Percentiles rank a stretch among this genome's conserved stretches.
phyloP scores from a whole-genome alignment of 2,329 filamentous ascomycete species.

The Didymella pomorum region DNA sequence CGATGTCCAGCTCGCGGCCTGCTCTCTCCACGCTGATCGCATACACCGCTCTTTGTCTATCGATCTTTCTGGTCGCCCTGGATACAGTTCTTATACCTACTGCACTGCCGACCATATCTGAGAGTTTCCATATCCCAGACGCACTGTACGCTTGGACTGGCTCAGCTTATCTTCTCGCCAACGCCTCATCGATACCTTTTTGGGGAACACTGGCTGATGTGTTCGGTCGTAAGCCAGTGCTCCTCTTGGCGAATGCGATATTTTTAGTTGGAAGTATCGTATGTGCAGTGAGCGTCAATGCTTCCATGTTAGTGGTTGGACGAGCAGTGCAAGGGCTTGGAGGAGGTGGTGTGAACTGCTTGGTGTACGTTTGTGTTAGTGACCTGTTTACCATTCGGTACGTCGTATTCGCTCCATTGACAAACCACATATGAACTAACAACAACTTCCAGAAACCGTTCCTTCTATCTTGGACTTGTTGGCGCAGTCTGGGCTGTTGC shows the following conservation, averaged over 20 bases:
- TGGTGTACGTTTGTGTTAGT: conserved; percentile 63
- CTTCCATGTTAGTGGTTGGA: conserved; percentile 62
- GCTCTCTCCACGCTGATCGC: conserved; percentile 29
- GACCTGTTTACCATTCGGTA: conserved; percentile 60
- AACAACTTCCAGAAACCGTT: conserved; percentile 46
- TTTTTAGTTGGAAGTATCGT: conserved; percentile 62
- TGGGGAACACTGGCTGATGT: conserved; percentile 54
- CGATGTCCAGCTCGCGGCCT: background rate
- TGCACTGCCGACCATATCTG: conserved; percentile 70
- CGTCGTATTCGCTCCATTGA: background rate
- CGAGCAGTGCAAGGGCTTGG: conserved; percentile 63
- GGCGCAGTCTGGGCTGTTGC: conserved; percentile 65
- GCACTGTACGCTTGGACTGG: conserved; percentile 82
- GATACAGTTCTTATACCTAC: conserved; percentile 69
- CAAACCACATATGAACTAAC: background rate
- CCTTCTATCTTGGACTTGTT: conserved; percentile 61
- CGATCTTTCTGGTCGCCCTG: conserved; percentile 54
- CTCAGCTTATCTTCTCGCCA: conserved; percentile 50
- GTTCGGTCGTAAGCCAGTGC: conserved; percentile 49
- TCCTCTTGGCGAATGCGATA: conserved; percentile 48
- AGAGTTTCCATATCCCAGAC: conserved; percentile 67
- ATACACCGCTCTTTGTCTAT: conserved; percentile 44
- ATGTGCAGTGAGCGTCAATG: conserved; percentile 57
- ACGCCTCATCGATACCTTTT: conserved; percentile 51
- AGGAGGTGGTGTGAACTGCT: conserved; percentile 61